phyloP scores from a whole-genome alignment of 371 early-diverging fungal genomes.

The Apophysomyces variabilis region DNA sequence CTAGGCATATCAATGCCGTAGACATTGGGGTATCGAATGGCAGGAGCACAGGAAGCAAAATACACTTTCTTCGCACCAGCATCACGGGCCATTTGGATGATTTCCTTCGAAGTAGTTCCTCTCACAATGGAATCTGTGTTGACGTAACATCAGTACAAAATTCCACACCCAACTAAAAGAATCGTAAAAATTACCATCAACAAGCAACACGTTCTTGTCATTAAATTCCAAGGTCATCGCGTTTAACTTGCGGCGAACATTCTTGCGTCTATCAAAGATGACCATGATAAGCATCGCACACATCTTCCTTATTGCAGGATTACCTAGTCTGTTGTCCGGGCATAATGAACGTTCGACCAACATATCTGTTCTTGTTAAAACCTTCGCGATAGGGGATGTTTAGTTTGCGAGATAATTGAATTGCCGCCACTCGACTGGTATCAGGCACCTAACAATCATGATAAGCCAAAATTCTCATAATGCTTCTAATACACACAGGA shows the following conservation, averaged over 20 bases:
- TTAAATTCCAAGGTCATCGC: slow-evolving; percentile 96
- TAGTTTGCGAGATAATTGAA: slow-evolving; percentile 88
- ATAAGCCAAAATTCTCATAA: slow-evolving; percentile 2
- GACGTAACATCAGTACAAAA: not conserved
- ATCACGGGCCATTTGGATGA: slow-evolving; percentile 97
- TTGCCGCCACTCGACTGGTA: slow-evolving; percentile 92
- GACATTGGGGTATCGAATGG: slow-evolving; percentile 95
- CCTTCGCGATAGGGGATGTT: slow-evolving; percentile 94
- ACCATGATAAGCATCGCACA: not conserved
- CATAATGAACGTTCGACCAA: slow-evolving; percentile 99
- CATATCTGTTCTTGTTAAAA: slow-evolving; percentile 97
- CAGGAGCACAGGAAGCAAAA: slow-evolving; percentile 97
- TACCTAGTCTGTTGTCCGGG: slow-evolving; percentile 87
- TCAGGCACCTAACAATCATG: slow-evolving; percentile 80
- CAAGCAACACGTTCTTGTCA: slow-evolving; percentile 93
- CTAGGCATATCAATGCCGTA: slow-evolving; percentile 99
- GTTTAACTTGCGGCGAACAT: slow-evolving; percentile 96
- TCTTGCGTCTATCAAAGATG: slow-evolving; percentile 68
- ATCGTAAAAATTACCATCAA: slow-evolving; percentile 73
- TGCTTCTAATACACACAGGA: slow-evolving; percentile 64
- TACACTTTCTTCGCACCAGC: slow-evolving; percentile 98
- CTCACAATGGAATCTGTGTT: slow-evolving; percentile 91
- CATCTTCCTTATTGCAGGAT: not conserved
- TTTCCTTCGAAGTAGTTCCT: slow-evolving; percentile 97
- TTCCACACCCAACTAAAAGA: not conserved